phyloP scores from a whole-genome alignment of 2,329 filamentous ascomycete genomes.

The Xenoacremonium recifei region DNA sequence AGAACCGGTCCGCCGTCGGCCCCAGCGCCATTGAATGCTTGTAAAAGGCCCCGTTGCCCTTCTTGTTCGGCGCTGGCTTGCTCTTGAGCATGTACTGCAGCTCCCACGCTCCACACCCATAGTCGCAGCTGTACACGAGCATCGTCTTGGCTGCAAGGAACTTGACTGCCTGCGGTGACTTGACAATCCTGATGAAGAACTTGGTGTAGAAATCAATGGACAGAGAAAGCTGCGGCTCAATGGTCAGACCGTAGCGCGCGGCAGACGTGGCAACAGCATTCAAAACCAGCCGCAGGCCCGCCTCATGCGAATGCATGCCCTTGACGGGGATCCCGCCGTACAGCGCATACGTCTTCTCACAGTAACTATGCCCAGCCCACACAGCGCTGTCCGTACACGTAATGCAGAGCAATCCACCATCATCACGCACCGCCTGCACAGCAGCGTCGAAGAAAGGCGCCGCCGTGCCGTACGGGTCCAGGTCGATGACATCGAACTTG shows the following conservation, averaged over 20 bases:
- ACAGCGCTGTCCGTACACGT: slow-evolving; percentile 96
- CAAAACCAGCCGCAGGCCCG: slow-evolving; percentile 80
- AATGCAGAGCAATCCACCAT: slow-evolving; percentile 88
- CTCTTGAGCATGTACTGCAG: slow-evolving; percentile 76
- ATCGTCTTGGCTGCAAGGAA: slow-evolving; percentile 89
- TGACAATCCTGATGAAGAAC: slow-evolving; percentile 80
- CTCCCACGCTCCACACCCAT: slow-evolving; percentile 87
- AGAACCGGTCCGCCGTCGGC: slow-evolving; percentile 64
- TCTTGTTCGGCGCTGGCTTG: slow-evolving; percentile 66
- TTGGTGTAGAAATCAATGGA: slow-evolving; percentile 96
- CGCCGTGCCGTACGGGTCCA: slow-evolving; percentile 94
- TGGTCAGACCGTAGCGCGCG: slow-evolving; percentile 79
- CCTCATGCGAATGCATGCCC: slow-evolving; percentile 84
- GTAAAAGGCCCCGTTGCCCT: slow-evolving; percentile 66
- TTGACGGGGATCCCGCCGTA: slow-evolving; percentile 90
- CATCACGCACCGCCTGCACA: slow-evolving; percentile 76
- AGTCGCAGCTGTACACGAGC: slow-evolving; percentile 87
- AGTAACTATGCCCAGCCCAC: slow-evolving; percentile 90
- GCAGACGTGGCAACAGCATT: slow-evolving; percentile 78
- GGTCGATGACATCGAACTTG: slow-evolving; percentile 89
- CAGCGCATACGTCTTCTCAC: slow-evolving; percentile 90
- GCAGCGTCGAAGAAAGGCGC: slow-evolving; percentile 90
- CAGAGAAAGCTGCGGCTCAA: slow-evolving; percentile 87
- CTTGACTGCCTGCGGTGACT: slow-evolving; percentile 83
- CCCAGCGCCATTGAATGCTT: slow-evolving; percentile 76